Evolutionary conservation across 2,329 filamentous ascomycete genomes (phyloP).

Genomic region (Sporothrix phasma): DNA sequence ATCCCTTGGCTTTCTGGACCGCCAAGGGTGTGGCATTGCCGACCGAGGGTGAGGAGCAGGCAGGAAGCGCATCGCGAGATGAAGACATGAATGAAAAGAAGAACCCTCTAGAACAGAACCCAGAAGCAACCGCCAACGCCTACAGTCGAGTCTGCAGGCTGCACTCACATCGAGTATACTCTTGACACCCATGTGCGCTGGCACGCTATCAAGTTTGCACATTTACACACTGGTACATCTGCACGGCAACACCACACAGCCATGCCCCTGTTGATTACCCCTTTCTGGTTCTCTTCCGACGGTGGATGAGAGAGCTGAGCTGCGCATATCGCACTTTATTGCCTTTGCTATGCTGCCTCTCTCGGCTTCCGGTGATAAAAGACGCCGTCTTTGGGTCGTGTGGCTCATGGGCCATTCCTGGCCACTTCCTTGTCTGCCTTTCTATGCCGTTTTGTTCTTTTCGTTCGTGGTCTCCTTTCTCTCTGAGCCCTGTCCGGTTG

Average conservation of each 20-base stretch:
- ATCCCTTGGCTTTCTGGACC: neutral
- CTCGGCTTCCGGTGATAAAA: constrained; percentile 1
- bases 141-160: neutral
- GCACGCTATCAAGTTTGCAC: neutral
- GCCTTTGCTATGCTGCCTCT: neutral
- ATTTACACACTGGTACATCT: neutral
- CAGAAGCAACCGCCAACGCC: neutral
- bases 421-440: neutral
- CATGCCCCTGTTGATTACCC: neutral
- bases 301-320: neutral
- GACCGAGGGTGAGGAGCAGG: neutral
- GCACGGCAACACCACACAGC: neutral
- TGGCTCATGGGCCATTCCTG: neutral
- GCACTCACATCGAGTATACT: neutral
- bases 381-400: neutral
- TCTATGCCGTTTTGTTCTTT: neutral
- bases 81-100: neutral
- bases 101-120: neutral
- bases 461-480: neutral
- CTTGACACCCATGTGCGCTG: neutral
- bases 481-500: neutral
- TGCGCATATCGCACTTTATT: neutral
- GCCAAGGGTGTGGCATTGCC: neutral
- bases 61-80: neutral
- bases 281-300: constrained; percentile 1